Base-by-base conservation (phyloP, 1,284 basidiomycete genomes). In the Porodaedalea pini region DNA sequence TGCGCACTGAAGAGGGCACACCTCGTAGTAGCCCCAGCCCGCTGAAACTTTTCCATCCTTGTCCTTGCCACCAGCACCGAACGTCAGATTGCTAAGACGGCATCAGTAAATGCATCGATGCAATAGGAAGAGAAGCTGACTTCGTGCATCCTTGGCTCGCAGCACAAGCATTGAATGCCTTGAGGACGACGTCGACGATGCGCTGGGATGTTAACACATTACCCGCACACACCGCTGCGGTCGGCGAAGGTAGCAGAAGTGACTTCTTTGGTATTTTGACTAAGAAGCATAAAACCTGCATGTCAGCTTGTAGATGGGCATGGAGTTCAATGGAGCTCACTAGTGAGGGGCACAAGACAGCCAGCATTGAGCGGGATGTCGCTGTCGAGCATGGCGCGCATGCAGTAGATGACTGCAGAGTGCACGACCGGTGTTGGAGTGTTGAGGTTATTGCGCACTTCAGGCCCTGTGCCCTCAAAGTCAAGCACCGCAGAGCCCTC, bases 11-110 rank as follows among this genome's bases (percentile, higher is more conserved):
- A 6, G 49, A 34, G 19, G 39, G 57, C 70, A 54, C 64, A 82
- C 90, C 78, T 97, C 94, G 70, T 97, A 97, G 73, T 96, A 97
- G 1, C 95, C 95, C 86, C 92, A 98, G 15, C 94, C 94, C 39
- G 85, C 81, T 61, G 81, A 78, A 63, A 80, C 82, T 44, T 83
- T 83, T 0, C 92, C 94, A 49, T 90, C 79, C 63, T 83, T 82
- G 67, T 91, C 86, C 70, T 94, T 94, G 4, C 93, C 93, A 21
- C 92, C 93, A 0, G 84, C 78, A 10, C 93, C 93, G 67, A 98
- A 98, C 0, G 95, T 98, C 45, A 98, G 74, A 68, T 94, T 96
- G 69, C 89, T 90, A 61, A 63, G 62, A 63, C 6, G 4, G 45
- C 34, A 29, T 29, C n/a, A 60, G 55, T 56, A 39, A 58, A 25